phyloP scores from a whole-genome alignment of 768 basidiomycete species.

The Krasilnikovozyma curviuscula region DNA sequence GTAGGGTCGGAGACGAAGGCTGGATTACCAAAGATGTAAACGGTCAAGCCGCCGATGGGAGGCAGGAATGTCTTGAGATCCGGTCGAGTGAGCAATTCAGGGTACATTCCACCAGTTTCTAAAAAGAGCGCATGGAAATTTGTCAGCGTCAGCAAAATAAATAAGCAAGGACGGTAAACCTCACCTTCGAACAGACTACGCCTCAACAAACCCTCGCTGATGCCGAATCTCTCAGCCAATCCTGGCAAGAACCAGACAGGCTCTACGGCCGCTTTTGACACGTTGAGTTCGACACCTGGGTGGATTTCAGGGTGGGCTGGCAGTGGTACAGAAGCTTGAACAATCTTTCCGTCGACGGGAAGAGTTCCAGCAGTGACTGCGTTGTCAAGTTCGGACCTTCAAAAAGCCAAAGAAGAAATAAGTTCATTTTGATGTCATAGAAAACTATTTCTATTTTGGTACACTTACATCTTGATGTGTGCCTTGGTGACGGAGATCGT shows the following conservation, averaged over 20 bases:
- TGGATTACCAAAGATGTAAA: conserved; percentile 85
- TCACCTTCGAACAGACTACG: conserved; percentile 72
- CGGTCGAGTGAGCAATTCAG: conserved; percentile 81
- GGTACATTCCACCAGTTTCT: conserved; percentile 30
- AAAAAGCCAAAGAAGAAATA: neutral
- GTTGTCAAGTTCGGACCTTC: conserved; percentile 53
- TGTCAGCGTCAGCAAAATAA: neutral
- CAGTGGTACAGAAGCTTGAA: conserved; percentile 43
- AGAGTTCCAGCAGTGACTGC: conserved; percentile 52
- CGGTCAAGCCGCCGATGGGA: conserved; percentile 57
- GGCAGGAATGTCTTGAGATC: conserved; percentile 93
- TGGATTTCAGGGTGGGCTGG: conserved; percentile 24
- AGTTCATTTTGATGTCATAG: neutral
- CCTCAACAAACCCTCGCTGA: conserved; percentile 66
- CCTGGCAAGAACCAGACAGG: conserved; percentile 93
- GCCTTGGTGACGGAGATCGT: conserved; percentile 81
- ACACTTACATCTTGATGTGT: conserved; percentile 63
- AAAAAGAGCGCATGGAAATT: too few species aligned
- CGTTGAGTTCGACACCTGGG: conserved; percentile 66
- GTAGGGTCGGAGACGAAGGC: conserved; percentile 33
- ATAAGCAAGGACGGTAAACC: neutral
- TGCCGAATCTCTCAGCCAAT: conserved; percentile 79
- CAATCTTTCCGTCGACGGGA: conserved; percentile 59
- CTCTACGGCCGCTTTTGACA: conserved; percentile 88
- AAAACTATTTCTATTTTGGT: neutral